Conservation (phyloP, 192 early-diverging fungal genomes). For the Coemansia sp. region DNA sequence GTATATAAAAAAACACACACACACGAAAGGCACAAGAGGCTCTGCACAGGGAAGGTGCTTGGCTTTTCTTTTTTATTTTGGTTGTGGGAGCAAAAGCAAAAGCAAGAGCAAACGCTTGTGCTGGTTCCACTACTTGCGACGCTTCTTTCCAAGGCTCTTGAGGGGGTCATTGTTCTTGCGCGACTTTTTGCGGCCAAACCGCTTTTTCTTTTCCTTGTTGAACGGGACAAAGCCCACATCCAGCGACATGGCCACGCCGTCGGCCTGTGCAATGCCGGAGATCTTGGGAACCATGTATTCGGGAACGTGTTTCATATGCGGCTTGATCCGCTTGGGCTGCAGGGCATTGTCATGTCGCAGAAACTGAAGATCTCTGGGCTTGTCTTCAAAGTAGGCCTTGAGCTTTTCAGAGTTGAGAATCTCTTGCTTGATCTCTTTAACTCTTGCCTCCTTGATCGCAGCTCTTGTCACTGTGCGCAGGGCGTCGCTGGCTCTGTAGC, state of each 20-base stretch:
- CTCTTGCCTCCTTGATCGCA: slow-evolving; percentile 83
- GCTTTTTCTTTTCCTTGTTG: slow-evolving; percentile 43
- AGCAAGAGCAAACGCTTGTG: no score
- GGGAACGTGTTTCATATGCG: slow-evolving; percentile 92
- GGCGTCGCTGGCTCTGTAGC: slow-evolving; percentile 88
- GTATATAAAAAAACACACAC: no score
- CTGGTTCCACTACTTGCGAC: slow-evolving; percentile 15
- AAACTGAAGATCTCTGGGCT: slow-evolving; percentile 87
- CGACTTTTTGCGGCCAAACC: slow-evolving; percentile 7
- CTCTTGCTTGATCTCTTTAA: slow-evolving; percentile 95
- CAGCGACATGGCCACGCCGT: slow-evolving; percentile 34
- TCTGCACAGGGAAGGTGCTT: no score
- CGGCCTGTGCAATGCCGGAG: slow-evolving; percentile 45
- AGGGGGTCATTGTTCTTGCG: slow-evolving; percentile 37
- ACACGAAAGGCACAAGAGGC: no score
- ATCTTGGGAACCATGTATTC: slow-evolving; percentile 90
- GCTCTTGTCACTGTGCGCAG: slow-evolving; percentile 71
- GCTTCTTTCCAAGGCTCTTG: slow-evolving; percentile 45
- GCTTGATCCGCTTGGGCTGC: slow-evolving; percentile 77
- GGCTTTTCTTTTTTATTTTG: no score
- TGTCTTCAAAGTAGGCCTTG: slow-evolving; percentile 95
- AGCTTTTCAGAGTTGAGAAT: slow-evolving; percentile 95
- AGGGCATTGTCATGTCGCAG: slow-evolving; percentile 89
- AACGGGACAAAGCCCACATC: slow-evolving; percentile 55
- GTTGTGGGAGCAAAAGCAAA: neutral